Evolutionary conservation across 331 rosid species (phyloP), one percentile per base, ranked within the genome.

Genomic region (Arachis monticola): DNA sequence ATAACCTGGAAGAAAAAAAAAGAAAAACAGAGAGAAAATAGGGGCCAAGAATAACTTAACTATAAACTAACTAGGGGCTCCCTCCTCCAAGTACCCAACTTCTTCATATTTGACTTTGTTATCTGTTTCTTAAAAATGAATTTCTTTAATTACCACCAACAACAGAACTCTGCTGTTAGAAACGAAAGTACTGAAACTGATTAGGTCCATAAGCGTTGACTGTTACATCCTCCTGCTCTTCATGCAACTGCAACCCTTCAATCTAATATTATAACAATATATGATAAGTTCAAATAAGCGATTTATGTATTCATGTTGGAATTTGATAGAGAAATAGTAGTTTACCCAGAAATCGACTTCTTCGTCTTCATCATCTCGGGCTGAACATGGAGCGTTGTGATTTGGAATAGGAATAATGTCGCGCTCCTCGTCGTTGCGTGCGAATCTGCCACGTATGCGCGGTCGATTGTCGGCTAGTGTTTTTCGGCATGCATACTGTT

Each of bases 381-480:
- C 53, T 2, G 93, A 84, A 70, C 83, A 88, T 41, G 90, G 84
- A 82, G 85, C 79, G 63, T 90, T 93, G 67, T 86, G 80, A 79
- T 88, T 93, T 66, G 87, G 81, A 80, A 60, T 84, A 35, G 40
- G 40, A 35, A 35, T 35, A 35, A 35, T 35, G 59, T 90, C 94
- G 41, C 64, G 77, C 1, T 79, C 40, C 47, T 90, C 97, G 13
- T 93, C 97, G 69, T 93, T 90, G 73, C 98, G 91, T 0, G 97
- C 97, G 53, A 93, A 93, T 77, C 98, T 90, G 74, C 98, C 98
- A 75, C 98, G 93, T 87, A 93, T 80, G 55, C 97, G 90, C 2
- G 93, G 98, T 66, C 98, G 77, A 70, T 87, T 90, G 86, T 93
- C 98, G 10, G 98, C 98, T 45, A 93, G 88, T 66, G 97, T 90